phyloP scores from a whole-genome alignment of 2,329 filamentous ascomycete genomes.

The Microcyclosporella mali region DNA sequence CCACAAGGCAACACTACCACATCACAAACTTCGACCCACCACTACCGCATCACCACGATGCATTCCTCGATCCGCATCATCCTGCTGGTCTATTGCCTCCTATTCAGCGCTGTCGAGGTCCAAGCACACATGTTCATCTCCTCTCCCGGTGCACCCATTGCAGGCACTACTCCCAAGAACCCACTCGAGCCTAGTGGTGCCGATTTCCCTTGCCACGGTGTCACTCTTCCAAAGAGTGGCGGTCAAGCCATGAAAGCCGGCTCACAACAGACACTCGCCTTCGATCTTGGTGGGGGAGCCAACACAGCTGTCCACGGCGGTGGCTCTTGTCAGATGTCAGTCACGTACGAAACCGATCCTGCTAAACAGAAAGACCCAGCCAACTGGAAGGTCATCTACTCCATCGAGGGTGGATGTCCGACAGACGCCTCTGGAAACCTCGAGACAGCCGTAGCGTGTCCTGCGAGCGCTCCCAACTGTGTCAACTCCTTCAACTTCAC shows the following conservation, averaged over 20 bases:
- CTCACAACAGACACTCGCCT: slow-evolving; percentile 53
- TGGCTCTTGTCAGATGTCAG: slow-evolving; percentile 81
- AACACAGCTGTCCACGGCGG: slow-evolving; percentile 80
- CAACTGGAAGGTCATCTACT: slow-evolving; percentile 84
- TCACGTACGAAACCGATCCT: slow-evolving; percentile 71
- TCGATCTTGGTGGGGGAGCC: slow-evolving; percentile 43
- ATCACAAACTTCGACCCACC: too few species aligned
- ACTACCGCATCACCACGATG: too few species aligned
- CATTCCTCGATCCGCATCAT: too few species aligned
- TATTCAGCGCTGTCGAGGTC: not conserved
- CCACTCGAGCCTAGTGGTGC: slow-evolving; percentile 57
- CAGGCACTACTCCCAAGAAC: slow-evolving; percentile 47
- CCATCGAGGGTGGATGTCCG: slow-evolving; percentile 80
- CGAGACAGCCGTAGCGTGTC: slow-evolving; percentile 24
- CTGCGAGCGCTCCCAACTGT: slow-evolving; percentile 23
- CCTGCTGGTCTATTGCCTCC: not conserved
- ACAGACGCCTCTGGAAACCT: slow-evolving; percentile 53
- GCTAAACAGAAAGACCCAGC: slow-evolving; percentile 50
- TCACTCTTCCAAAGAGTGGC: slow-evolving; percentile 41
- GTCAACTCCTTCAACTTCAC: slow-evolving; percentile 60
- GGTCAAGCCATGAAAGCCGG: slow-evolving; percentile 57
- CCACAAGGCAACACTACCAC: too few species aligned
- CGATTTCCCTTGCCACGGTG: slow-evolving; percentile 79
- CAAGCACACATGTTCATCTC: slow-evolving; percentile 72
- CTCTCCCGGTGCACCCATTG: slow-evolving; percentile 56